Conservation (phyloP, 257 asterid species). For the Eustoma russellianum region DNA sequence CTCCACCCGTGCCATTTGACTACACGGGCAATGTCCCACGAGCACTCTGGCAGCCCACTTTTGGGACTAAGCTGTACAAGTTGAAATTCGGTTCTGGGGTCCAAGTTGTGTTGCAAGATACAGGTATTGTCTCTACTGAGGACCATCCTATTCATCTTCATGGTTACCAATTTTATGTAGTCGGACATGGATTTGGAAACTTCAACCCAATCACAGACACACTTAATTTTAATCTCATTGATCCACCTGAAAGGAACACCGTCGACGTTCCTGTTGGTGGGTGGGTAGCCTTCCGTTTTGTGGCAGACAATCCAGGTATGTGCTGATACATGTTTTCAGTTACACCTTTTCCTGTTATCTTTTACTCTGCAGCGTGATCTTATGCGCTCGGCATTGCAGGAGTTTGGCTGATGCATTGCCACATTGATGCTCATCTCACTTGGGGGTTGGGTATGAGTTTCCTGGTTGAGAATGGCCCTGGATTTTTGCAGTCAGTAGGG, state of each 20-base stretch:
- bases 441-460: conserved; percentile 56
- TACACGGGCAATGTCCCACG: conserved; percentile 58
- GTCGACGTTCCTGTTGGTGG: conserved; percentile 66
- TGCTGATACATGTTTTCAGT: neutral
- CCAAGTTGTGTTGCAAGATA: conserved; percentile 55
- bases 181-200: conserved; percentile 59
- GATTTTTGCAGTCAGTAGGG: conserved; percentile 32
- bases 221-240: conserved; percentile 38
- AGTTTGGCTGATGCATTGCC: conserved; percentile 63
- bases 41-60: conserved; percentile 36
- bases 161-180: conserved; percentile 52
- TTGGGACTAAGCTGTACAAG: conserved; percentile 39
- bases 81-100: conserved; percentile 43
- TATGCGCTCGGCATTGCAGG: conserved; percentile 22
- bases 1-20: conserved; percentile 44
- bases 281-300: conserved; percentile 58
- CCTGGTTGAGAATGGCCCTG: conserved; percentile 51
- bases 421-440: conserved; percentile 56
- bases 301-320: conserved; percentile 67
- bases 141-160: conserved; percentile 68
- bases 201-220: conserved; percentile 34
- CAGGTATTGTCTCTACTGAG: conserved; percentile 50
- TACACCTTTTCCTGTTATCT: neutral
- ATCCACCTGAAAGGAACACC: conserved; percentile 58
- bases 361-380: neutral